Base-by-base conservation (phyloP, 1,284 basidiomycete species). In the Xanthoconium separans region DNA sequence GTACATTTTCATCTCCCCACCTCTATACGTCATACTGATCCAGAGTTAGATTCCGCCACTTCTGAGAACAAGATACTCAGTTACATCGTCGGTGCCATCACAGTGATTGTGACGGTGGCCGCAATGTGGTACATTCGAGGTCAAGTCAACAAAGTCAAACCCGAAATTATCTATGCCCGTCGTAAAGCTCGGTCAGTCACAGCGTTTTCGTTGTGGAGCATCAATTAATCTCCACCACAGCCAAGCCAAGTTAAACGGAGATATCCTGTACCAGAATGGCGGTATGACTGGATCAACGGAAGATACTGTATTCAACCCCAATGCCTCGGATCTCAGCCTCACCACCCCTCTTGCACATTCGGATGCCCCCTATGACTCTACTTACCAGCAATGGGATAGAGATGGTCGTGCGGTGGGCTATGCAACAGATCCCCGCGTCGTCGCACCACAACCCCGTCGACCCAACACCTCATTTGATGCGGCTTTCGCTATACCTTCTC, bases 91-190 rank as follows among this genome's bases (percentile, higher is more conserved):
- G 72, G 91, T 31, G 81, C 64, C 4, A 51, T 86, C 34, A 90
- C 89, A 0, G 69, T 83, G 47, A 40, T 92, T 24, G 80, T 96
- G 58, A 96, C 94, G 0, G 59, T 91, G 44, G 69, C 75, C 39
- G 89, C 93, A 0, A 87, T 91, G 72, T 94, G 90, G 85, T 96
- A 89, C 69, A 89, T 96, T 62, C 84, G 83, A 62, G 75, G 70
- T 50, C 71, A 85, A 70, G 93, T 96, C 84, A 83, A 87, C 65
- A 76, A 81, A 61, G 87, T 83, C 27, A 89, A 93, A 61, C 82
- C 88, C 0, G 68, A 73, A 1, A 83, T 96, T 9, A 86, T 95
- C 65, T 84, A 90, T 53, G 80, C 81, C 37, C 77, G 87, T 44
- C 81, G 92, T 54, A 91, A 83, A 71, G 84, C 81, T 24, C 75